A percentile compares a stretch with the other conserved stretches of the same genome.
These are phyloP conservation scores for Mucor racemosus DNA, from an alignment of 371 early-diverging fungal genomes.

Conservation along the genomic window DNA sequence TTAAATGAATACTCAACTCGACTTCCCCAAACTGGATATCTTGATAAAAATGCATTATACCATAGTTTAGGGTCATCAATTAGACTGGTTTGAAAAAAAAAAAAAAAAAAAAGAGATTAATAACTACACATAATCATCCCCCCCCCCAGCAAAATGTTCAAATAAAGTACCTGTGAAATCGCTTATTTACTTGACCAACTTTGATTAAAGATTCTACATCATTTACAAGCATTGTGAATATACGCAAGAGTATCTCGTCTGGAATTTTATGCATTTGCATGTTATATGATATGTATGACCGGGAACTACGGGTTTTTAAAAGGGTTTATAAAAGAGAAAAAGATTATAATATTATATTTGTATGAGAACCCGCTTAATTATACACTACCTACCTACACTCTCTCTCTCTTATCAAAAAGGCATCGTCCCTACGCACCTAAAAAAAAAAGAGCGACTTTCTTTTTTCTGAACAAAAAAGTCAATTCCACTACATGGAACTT, in stretches of 20 bases:
- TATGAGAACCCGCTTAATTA: no score
- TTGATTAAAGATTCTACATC: slow-evolving; percentile 8
- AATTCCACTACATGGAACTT: no score
- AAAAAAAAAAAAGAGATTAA: neutral
- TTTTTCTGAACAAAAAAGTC: no score
- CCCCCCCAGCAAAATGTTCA: no score
- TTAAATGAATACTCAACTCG: slow-evolving; percentile 22
- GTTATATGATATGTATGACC: slow-evolving; percentile 3
- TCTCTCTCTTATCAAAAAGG: no score
- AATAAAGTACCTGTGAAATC: slow-evolving; percentile 8
- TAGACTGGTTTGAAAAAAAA: slow-evolving; percentile 14
- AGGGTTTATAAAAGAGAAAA: neutral
- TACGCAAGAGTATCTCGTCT: slow-evolving; percentile 32
- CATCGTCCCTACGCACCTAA: no score
- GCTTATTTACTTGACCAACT: slow-evolving; percentile 6
- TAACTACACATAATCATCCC: no score
- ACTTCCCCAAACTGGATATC: slow-evolving; percentile 31
- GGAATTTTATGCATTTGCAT: slow-evolving; percentile 34
- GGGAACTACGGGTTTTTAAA: slow-evolving; percentile 9
- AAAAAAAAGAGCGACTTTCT: no score
- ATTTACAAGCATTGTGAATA: slow-evolving; percentile 15
- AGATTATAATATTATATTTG: no score
- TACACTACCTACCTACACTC: no score
- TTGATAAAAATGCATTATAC: slow-evolving; percentile 26
- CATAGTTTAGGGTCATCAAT: slow-evolving; percentile 32